These are phyloP conservation scores for Cucurbita ficifolia DNA, from an alignment of 306 rosid genomes.

Conservation along the genomic window DNA sequence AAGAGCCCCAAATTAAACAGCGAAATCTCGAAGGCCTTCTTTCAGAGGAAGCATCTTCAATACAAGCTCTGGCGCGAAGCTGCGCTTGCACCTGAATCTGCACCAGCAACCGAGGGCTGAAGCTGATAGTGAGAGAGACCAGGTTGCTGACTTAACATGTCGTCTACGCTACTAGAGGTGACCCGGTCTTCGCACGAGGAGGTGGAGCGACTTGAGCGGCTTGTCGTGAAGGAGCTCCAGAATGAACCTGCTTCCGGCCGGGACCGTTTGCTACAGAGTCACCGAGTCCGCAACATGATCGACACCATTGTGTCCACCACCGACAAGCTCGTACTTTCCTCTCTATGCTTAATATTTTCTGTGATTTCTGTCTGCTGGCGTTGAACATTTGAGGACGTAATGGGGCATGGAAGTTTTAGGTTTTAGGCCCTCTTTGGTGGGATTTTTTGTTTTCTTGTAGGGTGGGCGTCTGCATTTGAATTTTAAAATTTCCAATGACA, in stretches of 20 bases:
- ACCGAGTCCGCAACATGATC: constrained; percentile 72
- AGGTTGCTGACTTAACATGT: constrained; percentile 34
- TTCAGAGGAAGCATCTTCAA: background rate
- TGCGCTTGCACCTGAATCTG: background rate
- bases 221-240: constrained; percentile 81
- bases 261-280: constrained; percentile 82
- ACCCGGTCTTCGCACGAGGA: constrained; percentile 89
- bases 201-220: constrained; percentile 80
- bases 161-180: constrained; percentile 88
- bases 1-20: background rate
- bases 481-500: background rate
- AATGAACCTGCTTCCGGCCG: constrained; percentile 42
- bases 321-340: constrained; percentile 37
- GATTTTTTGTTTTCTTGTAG: background rate
- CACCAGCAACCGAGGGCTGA: background rate
- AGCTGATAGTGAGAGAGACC: background rate
- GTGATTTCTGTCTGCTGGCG: background rate
- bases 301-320: constrained; percentile 59
- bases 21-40: background rate
- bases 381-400: background rate
- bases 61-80: background rate
- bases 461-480: background rate
- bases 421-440: background rate
- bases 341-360: background rate
- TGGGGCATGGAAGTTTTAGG: background rate